A percentile compares a stretch with the other conserved stretches of the same genome.
These are phyloP conservation scores for Kokia cookei DNA, from an alignment of 441 rosid species.

Conservation along the genomic window DNA sequence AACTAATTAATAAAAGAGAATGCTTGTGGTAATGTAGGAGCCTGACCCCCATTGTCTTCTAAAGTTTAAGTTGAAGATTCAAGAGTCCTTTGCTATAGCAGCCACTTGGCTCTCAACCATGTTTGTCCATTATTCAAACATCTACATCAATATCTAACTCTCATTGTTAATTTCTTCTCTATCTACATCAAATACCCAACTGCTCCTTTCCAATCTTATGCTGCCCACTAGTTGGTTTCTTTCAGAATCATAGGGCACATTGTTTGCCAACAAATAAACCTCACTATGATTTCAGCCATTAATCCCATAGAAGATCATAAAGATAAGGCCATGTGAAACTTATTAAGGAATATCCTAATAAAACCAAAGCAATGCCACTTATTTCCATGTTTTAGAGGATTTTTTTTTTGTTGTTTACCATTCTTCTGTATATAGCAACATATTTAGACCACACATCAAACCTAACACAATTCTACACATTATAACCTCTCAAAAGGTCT, in stretches of 20 bases:
- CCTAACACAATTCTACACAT: no score
- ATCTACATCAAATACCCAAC: neutral
- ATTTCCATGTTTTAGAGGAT: neutral
- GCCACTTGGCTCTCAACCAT: neutral
- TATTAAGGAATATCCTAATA: neutral
- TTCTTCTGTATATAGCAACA: no score
- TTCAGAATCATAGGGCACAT: neutral
- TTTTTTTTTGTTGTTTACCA: no score
- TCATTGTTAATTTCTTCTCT: no score
- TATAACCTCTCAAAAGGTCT: no score
- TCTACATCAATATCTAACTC: no score
- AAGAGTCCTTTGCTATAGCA: neutral
- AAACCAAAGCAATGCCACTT: neutral
- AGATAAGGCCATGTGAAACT: conserved; percentile 23
- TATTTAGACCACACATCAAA: no score
- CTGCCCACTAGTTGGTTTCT: neutral
- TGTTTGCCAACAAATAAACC: conserved; percentile 2
- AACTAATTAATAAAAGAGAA: neutral
- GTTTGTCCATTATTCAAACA: neutral
- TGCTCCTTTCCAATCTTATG: neutral
- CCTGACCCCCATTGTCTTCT: neutral
- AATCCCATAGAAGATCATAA: neutral
- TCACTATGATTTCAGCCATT: neutral
- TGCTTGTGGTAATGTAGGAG: neutral
- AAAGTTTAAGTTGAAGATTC: neutral